Evolutionary conservation across 768 basidiomycete species (phyloP).

Genomic region (Saitozyma sp.): DNA sequence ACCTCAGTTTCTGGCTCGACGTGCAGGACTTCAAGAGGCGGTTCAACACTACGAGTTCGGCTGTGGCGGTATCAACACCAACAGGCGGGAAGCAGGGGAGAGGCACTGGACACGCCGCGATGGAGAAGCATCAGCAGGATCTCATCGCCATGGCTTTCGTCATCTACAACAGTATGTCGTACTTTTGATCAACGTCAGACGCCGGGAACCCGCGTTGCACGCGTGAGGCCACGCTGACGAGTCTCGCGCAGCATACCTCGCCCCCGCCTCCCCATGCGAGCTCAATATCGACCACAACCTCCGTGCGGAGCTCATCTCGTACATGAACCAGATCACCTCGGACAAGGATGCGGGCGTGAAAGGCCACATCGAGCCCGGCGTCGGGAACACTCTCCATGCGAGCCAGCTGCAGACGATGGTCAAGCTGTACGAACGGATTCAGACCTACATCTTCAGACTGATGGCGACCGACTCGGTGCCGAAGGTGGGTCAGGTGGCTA

Average conservation of each 20-base stretch:
- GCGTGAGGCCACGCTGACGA: slow-evolving; percentile 8
- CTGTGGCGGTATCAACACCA: slow-evolving; percentile 56
- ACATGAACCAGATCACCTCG: slow-evolving; percentile 85
- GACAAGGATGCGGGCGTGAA: slow-evolving; percentile 51
- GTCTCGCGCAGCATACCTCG: slow-evolving; percentile 80
- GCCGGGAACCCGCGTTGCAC: background rate
- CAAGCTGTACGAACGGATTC: slow-evolving; percentile 89
- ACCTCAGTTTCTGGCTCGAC: slow-evolving; percentile 94
- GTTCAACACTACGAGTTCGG: slow-evolving; percentile 92
- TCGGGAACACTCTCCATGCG: slow-evolving; percentile 79
- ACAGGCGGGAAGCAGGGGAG: slow-evolving; percentile 4
- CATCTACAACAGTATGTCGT: slow-evolving; percentile 56
- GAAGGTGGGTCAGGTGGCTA: slow-evolving; percentile 56
- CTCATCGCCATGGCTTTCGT: slow-evolving; percentile 91
- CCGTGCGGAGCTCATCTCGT: slow-evolving; percentile 88
- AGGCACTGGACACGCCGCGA: slow-evolving; percentile 59
- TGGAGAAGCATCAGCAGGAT: slow-evolving; percentile 96
- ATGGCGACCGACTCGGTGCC: slow-evolving; percentile 99
- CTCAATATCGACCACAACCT: slow-evolving; percentile 97
- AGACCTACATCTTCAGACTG: slow-evolving; percentile 91
- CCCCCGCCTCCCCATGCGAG: slow-evolving; percentile 91
- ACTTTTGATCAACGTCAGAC: too few relatives aligned
- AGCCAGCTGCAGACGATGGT: slow-evolving; percentile 95
- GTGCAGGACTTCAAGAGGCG: slow-evolving; percentile 95
- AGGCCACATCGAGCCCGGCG: slow-evolving; percentile 67